A percentile compares a stretch with the other conserved stretches of the same genome.
Evolutionary conservation across 768 basidiomycete genomes (phyloP).

Genomic region (Pholiota molesta): DNA sequence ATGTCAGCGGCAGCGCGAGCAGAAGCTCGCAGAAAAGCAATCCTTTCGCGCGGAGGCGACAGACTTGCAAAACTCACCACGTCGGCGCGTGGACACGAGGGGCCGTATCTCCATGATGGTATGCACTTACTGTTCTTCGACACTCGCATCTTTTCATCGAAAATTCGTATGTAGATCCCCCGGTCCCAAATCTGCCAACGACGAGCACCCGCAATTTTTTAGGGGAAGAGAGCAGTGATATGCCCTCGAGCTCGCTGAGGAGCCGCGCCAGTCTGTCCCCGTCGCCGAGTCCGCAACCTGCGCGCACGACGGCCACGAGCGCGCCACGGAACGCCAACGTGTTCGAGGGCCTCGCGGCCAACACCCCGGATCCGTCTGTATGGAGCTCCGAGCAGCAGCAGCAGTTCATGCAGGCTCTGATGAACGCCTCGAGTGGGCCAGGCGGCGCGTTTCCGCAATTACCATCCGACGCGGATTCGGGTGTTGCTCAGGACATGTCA

Average conservation of each 20-base stretch:
- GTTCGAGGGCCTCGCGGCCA: conserved; percentile 27
- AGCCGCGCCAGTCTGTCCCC: conserved; percentile 27
- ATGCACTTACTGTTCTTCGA: conserved; percentile 11
- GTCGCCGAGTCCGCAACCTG: conserved; percentile 28
- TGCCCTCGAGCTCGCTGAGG: conserved; percentile 36
- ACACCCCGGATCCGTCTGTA: conserved; percentile 51
- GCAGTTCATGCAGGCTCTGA: conserved; percentile 68
- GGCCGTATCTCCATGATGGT: conserved; percentile 59
- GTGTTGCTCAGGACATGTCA: conserved; percentile 28
- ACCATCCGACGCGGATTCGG: conserved; percentile 22
- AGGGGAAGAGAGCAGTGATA: conserved; percentile 46
- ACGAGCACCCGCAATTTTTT: conserved; percentile 39
- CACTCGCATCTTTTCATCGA: neutral
- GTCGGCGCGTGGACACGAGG: conserved; percentile 71
- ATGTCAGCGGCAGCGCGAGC: conserved; percentile 65
- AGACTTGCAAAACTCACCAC: conserved; percentile 81
- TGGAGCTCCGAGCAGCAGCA: conserved; percentile 74
- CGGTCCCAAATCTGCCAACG: conserved; percentile 25
- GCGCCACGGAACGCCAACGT: conserved; percentile 21
- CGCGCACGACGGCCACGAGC: conserved; percentile 26
- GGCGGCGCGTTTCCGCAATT: conserved; percentile 17
- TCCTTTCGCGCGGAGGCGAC: conserved; percentile 70
- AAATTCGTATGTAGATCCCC: conserved; percentile 45
- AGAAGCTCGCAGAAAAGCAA: conserved; percentile 79
- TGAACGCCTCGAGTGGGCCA: conserved; percentile 33